These are phyloP conservation scores for Naganishia vaughanmartiniae DNA, from an alignment of 768 basidiomycete genomes.

Conservation along the genomic window DNA sequence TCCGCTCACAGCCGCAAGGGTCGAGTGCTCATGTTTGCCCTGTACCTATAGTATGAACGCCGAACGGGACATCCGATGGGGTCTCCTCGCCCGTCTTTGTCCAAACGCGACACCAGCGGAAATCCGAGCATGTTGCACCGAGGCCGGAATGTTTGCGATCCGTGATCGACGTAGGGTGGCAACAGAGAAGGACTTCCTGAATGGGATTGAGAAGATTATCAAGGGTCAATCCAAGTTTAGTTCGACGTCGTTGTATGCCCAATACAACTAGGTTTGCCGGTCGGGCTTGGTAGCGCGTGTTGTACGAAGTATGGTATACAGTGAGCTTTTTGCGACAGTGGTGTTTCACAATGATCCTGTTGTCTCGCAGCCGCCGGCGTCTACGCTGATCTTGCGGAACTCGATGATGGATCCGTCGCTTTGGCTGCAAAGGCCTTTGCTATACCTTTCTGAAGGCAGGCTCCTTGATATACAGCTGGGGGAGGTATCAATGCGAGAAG, in stretches of 20 bases:
- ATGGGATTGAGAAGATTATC: constrained; percentile 97
- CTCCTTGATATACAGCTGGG: too few relatives aligned
- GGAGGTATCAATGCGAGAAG: too few relatives aligned
- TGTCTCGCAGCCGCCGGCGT: too few relatives aligned
- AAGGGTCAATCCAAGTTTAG: constrained; percentile 97
- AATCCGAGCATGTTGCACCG: constrained; percentile 51
- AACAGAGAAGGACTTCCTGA: constrained; percentile 94
- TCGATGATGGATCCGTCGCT: neutral
- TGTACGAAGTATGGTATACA: neutral
- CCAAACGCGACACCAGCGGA: constrained; percentile 99
- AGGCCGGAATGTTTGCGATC: constrained; percentile 99
- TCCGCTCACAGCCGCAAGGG: constrained; percentile 14
- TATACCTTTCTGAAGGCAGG: neutral
- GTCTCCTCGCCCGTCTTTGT: constrained; percentile 92
- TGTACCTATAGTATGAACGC: constrained; percentile 76
- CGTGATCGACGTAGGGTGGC: constrained; percentile 93
- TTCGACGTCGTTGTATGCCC: constrained; percentile 63
- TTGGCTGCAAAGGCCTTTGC: neutral
- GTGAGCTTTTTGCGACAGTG: neutral
- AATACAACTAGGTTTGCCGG: constrained; percentile 38
- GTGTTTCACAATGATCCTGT: too few relatives aligned
- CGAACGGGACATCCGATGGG: constrained; percentile 93
- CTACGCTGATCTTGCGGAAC: neutral
- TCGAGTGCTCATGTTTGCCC: neutral
- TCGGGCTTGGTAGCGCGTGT: too few relatives aligned